Conservation (phyloP, 2,329 filamentous ascomycete species). For the Phialocephala subalpina region DNA sequence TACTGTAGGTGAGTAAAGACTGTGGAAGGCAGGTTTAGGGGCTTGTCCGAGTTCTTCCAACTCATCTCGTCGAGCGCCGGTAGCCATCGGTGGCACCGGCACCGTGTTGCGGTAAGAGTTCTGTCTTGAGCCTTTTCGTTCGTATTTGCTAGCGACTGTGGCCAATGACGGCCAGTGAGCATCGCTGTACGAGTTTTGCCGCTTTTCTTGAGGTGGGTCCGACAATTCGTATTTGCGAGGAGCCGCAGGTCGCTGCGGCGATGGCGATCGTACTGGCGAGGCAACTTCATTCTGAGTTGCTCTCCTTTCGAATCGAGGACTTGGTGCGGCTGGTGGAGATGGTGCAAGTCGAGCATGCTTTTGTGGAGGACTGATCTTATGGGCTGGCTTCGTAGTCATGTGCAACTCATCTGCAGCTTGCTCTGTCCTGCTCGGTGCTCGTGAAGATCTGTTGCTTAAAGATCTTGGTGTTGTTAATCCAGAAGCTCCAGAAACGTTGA, state of each 20-base stretch:
- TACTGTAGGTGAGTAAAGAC: background rate
- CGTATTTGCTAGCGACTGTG: conserved; percentile 3
- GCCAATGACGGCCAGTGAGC: background rate
- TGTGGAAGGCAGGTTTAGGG: background rate
- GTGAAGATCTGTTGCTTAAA: conserved; percentile 4
- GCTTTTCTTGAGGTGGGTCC: background rate
- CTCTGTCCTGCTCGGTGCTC: background rate
- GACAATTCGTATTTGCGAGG: background rate
- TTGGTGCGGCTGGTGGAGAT: background rate
- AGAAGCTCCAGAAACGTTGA: conserved; percentile 16
- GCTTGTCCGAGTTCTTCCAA: background rate
- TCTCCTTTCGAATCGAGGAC: background rate
- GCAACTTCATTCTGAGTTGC: background rate
- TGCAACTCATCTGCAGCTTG: background rate
- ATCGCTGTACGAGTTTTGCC: conserved; percentile 9
- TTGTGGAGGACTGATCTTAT: background rate
- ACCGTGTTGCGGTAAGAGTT: background rate
- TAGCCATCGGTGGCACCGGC: conserved; percentile 3
- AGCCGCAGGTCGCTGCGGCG: background rate
- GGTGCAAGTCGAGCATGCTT: background rate
- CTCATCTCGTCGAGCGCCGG: background rate
- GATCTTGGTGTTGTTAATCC: background rate
- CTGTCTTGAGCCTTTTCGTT: background rate
- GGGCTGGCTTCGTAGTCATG: background rate
- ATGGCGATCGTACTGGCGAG: background rate